A percentile compares a stretch with the other conserved stretches of the same genome.
These are phyloP conservation scores for Quercus aquifolioides DNA, from an alignment of 306 rosid species.

Conservation along the genomic window DNA sequence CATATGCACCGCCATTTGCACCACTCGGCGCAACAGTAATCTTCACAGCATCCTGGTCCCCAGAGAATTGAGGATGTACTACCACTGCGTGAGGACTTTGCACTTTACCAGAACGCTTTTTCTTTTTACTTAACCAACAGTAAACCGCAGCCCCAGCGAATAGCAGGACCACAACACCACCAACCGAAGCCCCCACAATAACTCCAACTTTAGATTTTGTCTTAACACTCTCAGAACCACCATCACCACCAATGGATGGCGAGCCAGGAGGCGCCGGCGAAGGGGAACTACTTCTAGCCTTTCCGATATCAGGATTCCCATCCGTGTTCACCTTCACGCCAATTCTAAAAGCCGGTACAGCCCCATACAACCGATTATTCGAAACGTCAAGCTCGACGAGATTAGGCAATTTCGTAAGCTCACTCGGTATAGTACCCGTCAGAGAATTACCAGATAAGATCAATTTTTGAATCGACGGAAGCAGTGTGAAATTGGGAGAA, in stretches of 20 bases:
- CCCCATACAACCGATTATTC: conserved; percentile 52
- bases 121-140: conserved; percentile 23
- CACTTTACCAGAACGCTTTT: conserved; percentile 14
- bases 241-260: neutral
- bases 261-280: neutral
- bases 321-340: conserved; percentile 29
- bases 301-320: conserved; percentile 71
- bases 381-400: conserved; percentile 54
- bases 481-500: conserved; percentile 47
- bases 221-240: neutral
- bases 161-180: conserved; percentile 21
- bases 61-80: conserved; percentile 43
- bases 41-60: conserved; percentile 40
- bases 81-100: conserved; percentile 22
- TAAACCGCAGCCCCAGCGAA: conserved; percentile 22
- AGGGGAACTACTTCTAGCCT: conserved; percentile 28
- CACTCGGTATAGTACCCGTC: conserved; percentile 51
- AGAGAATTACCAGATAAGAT: conserved; percentile 47
- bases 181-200: conserved; percentile 36
- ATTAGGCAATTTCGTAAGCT: conserved; percentile 47
- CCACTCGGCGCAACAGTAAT: conserved; percentile 25
- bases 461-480: conserved; percentile 42
- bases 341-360: conserved; percentile 40
- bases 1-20: conserved; percentile 19
- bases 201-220: conserved; percentile 12